Percentiles rank a stretch among this genome's conserved stretches.
phyloP scores from a whole-genome alignment of 768 basidiomycete genomes.

The Mycena chlorophos region DNA sequence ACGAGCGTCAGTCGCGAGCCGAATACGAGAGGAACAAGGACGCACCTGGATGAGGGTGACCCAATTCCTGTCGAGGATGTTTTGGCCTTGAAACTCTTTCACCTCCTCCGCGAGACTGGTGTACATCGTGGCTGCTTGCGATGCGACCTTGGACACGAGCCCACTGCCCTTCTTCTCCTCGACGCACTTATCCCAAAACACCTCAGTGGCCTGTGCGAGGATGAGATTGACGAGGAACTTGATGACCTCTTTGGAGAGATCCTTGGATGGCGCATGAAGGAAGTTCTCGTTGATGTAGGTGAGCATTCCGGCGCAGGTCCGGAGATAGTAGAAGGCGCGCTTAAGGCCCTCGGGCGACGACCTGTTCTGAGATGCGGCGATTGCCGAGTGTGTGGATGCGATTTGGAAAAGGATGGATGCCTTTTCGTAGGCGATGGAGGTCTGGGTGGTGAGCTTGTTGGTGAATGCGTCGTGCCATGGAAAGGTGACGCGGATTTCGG shows the following conservation, averaged over 20 bases:
- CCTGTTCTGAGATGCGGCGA: conserved; percentile 82
- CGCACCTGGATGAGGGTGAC: conserved; percentile 78
- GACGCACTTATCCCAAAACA: conserved; percentile 93
- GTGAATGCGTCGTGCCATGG: conserved; percentile 98
- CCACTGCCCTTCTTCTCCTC: conserved; percentile 85
- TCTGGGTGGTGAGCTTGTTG: conserved; percentile 88
- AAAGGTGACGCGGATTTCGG: conserved; percentile 94
- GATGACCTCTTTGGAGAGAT: conserved; percentile 90
- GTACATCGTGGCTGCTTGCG: conserved; percentile 83
- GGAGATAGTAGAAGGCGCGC: conserved; percentile 89
- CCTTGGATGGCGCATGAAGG: conserved; percentile 93
- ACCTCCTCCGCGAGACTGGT: conserved; percentile 82
- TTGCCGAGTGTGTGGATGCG: conserved; percentile 88
- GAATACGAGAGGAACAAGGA: neutral
- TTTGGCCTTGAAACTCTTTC: conserved; percentile 96
- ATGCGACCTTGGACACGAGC: conserved; percentile 80
- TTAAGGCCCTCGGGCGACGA: conserved; percentile 91
- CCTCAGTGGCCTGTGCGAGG: conserved; percentile 91
- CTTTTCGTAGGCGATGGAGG: conserved; percentile 97
- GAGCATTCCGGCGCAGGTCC: conserved; percentile 92
- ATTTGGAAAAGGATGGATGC: conserved; percentile 97
- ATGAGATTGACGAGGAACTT: conserved; percentile 89
- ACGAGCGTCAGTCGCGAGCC: conserved; percentile 4
- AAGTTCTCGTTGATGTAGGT: conserved; percentile 99
- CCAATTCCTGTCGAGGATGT: conserved; percentile 95